These are phyloP conservation scores for Talaromyces amestolkiae DNA, from an alignment of 2,329 filamentous ascomycete genomes.

Conservation along the genomic window DNA sequence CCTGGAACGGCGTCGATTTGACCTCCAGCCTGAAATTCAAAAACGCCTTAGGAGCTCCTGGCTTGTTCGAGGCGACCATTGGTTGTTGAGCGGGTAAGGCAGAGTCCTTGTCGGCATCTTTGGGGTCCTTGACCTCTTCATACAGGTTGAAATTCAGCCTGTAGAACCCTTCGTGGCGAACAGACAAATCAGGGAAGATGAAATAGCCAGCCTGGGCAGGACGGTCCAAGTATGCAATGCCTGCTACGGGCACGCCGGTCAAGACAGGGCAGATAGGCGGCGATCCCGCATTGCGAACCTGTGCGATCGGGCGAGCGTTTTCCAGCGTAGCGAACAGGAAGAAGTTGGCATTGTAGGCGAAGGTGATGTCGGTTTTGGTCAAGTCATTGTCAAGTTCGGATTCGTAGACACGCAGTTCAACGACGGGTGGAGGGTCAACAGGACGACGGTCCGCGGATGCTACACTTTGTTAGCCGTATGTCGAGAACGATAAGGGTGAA, in stretches of 20 bases:
- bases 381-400: constrained; percentile 55
- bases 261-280: constrained; percentile 75
- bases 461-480: constrained; percentile 35
- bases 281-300: constrained; percentile 68
- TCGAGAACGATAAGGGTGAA: constrained; percentile 3
- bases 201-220: constrained; percentile 82
- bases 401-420: constrained; percentile 83
- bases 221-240: constrained; percentile 92
- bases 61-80: constrained; percentile 32
- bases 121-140: constrained; percentile 83
- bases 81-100: constrained; percentile 38
- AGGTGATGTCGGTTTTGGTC: constrained; percentile 70
- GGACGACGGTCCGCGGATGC: constrained; percentile 84
- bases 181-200: constrained; percentile 93
- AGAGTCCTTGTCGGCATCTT: constrained; percentile 67
- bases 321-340: constrained; percentile 94
- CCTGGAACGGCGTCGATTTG: constrained; percentile 80
- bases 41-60: constrained; percentile 51
- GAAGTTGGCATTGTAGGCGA: constrained; percentile 93
- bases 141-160: constrained; percentile 89
- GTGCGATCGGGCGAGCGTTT: constrained; percentile 76
- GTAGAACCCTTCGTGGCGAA: constrained; percentile 92
- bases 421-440: constrained; percentile 91
- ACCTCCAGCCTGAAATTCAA: constrained; percentile 88
- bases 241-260: constrained; percentile 90